A percentile compares a stretch with the other conserved stretches of the same genome.
phyloP scores from a whole-genome alignment of 345 rosid genomes.

The Boechera stricta region DNA sequence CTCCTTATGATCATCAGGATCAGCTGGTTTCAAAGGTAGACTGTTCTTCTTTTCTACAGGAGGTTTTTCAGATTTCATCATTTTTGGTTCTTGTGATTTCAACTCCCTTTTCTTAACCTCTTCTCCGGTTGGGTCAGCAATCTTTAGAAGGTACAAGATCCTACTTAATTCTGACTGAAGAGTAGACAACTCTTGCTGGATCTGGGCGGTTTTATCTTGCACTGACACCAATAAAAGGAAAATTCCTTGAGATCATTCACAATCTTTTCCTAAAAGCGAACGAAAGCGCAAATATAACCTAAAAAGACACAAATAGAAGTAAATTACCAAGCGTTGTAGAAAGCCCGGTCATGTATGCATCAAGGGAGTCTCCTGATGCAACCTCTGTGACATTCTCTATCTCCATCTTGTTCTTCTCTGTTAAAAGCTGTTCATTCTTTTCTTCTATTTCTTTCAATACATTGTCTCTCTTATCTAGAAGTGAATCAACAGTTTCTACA shows the following conservation, averaged over 20 bases:
- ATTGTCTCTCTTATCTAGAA: constrained; percentile 82
- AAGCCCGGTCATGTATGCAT: constrained; percentile 89
- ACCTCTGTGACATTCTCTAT: constrained; percentile 57
- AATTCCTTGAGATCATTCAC: neutral
- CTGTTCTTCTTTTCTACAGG: constrained; percentile 45
- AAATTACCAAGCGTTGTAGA: constrained; percentile 80
- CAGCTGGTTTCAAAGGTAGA: constrained; percentile 45
- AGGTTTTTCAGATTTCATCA: constrained; percentile 49
- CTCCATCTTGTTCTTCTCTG: constrained; percentile 69
- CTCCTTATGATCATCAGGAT: constrained; percentile 43
- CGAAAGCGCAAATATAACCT: neutral
- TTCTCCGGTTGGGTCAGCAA: constrained; percentile 93
- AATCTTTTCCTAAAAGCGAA: neutral
- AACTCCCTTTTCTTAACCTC: constrained; percentile 66
- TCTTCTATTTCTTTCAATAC: constrained; percentile 69
- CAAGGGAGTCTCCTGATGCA: constrained; percentile 82
- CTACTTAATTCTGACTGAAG: constrained; percentile 80
- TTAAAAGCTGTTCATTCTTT: constrained; percentile 56
- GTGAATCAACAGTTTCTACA: constrained; percentile 89
- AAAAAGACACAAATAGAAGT: neutral
- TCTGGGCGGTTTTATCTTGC: constrained; percentile 62
- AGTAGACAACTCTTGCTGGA: constrained; percentile 68
- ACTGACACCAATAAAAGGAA: constrained; percentile 52
- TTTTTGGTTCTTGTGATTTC: constrained; percentile 51
- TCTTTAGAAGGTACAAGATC: constrained; percentile 72